Percentiles rank a stretch among this genome's conserved stretches.
phyloP scores from a whole-genome alignment of 768 basidiomycete species.

The Pleurotus tuoliensis region DNA sequence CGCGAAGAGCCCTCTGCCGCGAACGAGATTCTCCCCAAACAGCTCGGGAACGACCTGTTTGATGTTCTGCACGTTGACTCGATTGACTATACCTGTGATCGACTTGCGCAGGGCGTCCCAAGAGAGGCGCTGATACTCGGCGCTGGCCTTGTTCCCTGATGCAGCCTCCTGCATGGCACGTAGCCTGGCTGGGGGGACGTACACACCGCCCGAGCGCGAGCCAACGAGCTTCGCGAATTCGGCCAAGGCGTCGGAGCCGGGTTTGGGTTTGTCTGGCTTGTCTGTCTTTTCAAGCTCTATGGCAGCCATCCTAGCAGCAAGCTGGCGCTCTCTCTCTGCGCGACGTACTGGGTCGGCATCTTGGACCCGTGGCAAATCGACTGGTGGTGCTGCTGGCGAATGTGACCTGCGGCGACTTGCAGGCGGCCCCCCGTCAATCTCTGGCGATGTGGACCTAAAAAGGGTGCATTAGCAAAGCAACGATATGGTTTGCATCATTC shows the following conservation, averaged over 20 bases:
- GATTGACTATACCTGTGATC: constrained; percentile 99
- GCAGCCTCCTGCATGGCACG: constrained; percentile 88
- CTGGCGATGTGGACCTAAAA: constrained; percentile 47
- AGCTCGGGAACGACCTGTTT: constrained; percentile 89
- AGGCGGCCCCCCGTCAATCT: constrained; percentile 39
- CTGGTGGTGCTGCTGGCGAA: constrained; percentile 29
- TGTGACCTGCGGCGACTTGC: constrained; percentile 40
- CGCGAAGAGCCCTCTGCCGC: constrained; percentile 89
- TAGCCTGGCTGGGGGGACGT: constrained; percentile 92
- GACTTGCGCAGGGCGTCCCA: constrained; percentile 99
- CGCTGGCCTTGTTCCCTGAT: constrained; percentile 71
- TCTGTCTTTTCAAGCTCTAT: constrained; percentile 60
- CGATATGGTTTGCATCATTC: not conserved
- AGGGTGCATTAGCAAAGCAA: not conserved
- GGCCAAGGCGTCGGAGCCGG: constrained; percentile 65
- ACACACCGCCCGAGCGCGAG: constrained; percentile 89
- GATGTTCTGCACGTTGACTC: constrained; percentile 96
- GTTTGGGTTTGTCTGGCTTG: constrained; percentile 45
- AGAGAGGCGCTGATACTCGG: constrained; percentile 91
- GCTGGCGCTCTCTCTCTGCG: constrained; percentile 75
- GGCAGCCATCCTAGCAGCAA: constrained; percentile 66
- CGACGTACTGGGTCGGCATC: constrained; percentile 79
- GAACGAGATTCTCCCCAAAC: constrained; percentile 90
- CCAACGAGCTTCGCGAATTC: constrained; percentile 86
- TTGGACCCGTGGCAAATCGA: constrained; percentile 37